Evolutionary conservation across 2,329 filamentous ascomycete species (phyloP).

Genomic region (Claviceps humidiphila): DNA sequence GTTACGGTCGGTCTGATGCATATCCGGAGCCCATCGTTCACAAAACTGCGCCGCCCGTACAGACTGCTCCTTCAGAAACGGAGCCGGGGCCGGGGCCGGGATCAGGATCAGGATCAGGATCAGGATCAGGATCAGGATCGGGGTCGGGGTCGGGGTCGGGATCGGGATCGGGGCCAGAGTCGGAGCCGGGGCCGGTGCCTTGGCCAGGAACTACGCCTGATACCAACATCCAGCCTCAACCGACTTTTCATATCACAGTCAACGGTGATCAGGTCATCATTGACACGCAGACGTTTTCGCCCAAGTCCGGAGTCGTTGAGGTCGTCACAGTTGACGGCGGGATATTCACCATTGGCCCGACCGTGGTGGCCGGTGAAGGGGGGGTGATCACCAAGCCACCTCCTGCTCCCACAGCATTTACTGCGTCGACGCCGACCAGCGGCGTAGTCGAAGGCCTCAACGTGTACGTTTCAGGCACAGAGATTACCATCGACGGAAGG

Average conservation of each 20-base stretch:
- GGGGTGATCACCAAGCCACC: constrained; percentile 29
- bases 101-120: too few species aligned
- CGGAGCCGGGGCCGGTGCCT: too few species aligned
- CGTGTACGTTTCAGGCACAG: constrained; percentile 28
- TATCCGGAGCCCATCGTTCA: constrained; percentile 8
- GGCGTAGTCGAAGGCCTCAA: constrained; percentile 25
- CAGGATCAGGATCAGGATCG: too few species aligned
- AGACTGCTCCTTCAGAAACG: background rate
- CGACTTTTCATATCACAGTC: constrained; percentile 28
- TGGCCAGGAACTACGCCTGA: background rate
- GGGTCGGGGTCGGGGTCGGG: too few species aligned
- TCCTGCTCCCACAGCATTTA: constrained; percentile 16
- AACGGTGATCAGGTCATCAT: constrained; percentile 33
- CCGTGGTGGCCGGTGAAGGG: constrained; percentile 30
- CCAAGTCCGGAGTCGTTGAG: constrained; percentile 23
- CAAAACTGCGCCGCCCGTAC: constrained; percentile 3
- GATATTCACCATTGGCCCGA: constrained; percentile 36
- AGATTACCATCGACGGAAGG: constrained; percentile 28
- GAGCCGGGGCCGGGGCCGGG: background rate
- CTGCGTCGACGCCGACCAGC: constrained; percentile 22
- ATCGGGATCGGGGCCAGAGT: too few species aligned
- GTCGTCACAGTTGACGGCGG: constrained; percentile 28
- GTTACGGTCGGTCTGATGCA: constrained; percentile 9
- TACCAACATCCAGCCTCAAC: constrained; percentile 3
- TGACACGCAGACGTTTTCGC: constrained; percentile 31